Evolutionary conservation across 176 grass and related monocot species (phyloP).

Genomic region (Saccharum officinarum): DNA sequence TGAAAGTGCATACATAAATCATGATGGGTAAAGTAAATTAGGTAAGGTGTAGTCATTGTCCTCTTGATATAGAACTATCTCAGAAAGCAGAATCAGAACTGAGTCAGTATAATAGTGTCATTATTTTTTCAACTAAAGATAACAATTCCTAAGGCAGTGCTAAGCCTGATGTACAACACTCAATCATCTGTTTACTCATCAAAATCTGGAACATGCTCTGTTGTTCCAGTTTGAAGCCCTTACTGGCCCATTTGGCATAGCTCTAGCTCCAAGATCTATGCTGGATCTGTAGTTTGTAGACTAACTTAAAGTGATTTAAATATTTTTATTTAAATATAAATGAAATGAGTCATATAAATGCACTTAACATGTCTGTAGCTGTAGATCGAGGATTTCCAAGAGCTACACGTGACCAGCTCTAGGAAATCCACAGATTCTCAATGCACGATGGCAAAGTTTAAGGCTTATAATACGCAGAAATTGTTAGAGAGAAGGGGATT

Average conservation of each 20-base stretch:
- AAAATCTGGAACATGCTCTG: neutral
- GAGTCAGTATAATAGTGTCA: neutral
- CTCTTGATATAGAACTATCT: conserved; percentile 12
- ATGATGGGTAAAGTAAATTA: conserved; percentile 15
- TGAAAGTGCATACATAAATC: neutral
- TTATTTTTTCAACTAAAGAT: neutral
- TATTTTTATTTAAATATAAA: no score
- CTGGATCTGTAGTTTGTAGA: no score
- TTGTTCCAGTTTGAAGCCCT: neutral
- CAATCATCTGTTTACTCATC: conserved; percentile 8
- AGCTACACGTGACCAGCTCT: no score
- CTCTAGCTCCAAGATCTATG: no score
- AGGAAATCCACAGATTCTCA: neutral
- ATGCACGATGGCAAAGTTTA: neutral
- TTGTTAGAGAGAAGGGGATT: neutral
- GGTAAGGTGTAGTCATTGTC: neutral
- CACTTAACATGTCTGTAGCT: no score
- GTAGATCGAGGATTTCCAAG: no score
- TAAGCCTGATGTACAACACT: neutral
- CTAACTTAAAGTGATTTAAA: no score
- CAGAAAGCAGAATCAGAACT: neutral
- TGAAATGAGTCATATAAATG: no score
- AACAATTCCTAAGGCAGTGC: neutral
- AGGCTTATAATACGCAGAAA: neutral
- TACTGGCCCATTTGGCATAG: neutral